Evolutionary conservation across 2,329 filamentous ascomycete genomes (phyloP), one percentile per base, ranked within the genome.

Genomic region (Sphaerulina populicola): DNA sequence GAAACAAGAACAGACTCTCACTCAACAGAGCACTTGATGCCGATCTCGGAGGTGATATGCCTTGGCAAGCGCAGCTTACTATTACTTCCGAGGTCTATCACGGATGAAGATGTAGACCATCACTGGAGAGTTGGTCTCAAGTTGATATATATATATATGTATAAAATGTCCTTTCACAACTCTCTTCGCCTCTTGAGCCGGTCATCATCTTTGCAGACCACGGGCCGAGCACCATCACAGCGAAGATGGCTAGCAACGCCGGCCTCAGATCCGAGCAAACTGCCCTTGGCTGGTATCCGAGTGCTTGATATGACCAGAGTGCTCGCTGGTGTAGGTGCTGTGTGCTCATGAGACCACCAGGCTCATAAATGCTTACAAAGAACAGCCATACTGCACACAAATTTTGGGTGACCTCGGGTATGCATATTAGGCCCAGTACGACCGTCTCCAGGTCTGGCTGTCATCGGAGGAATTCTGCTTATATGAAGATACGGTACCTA

Each of bases 281-380:
- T 85, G 30, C 91, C 93, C 18, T 76, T 98, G 61, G 81, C 88
- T 33, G 93, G 93, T 1, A 85, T 93, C 61, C 82, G 86, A 49
- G 90, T 97, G 11, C 77, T 98, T 56, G 93, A 98, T 68, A 94
- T 98, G 89, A 97, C 91, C 3, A 80, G 93, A 72, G 93, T 98
- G 1, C 73, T 98, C 57, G 93, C 93, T 57, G 93, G 93, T 51
- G 91, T 96, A 75, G 49, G 57, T 59, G 6, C 45, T 50, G 52
- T 2, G 12, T 37, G 37, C 44, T 11, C 29, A 3, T 7, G 18
- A 8, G 23, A 6, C 30, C 38, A 6, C 30, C 38, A 18, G 6
- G 40, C 2, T 31, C 5, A 14, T 14, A 31, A 31, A 47, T 45
- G 47, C 56, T 66, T 31, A 62, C 46, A 14, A 8, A 7, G 5